These are phyloP conservation scores for Nakazawaea sp. DNA, from an alignment of 805 yeast species.

Conservation along the genomic window DNA sequence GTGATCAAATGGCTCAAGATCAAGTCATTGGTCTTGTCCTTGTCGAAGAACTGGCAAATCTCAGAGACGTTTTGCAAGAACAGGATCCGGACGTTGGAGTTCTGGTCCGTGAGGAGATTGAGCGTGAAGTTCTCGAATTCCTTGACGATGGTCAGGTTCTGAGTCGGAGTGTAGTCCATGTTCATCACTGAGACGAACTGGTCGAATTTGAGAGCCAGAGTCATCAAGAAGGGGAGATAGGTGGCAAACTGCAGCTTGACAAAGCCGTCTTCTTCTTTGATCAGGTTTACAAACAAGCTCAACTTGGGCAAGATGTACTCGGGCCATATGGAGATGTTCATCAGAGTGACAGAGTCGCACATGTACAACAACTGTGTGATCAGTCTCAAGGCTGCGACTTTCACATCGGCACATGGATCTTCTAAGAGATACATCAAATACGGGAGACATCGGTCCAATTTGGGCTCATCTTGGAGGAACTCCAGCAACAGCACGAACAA, in stretches of 20 bases:
- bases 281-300: constrained; percentile 25
- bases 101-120: constrained; percentile 62
- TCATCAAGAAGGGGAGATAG: constrained; percentile 68
- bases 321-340: constrained; percentile 70
- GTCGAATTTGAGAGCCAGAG: constrained; percentile 54
- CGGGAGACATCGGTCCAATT: constrained; percentile 81
- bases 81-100: constrained; percentile 60
- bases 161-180: neutral
- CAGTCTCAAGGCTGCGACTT: constrained; percentile 55
- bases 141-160: constrained; percentile 18
- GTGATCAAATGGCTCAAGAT: constrained; percentile 88
- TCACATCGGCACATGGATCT: constrained; percentile 60
- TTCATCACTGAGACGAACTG: constrained; percentile 47
- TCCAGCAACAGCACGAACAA: constrained; percentile 72
- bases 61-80: constrained; percentile 68
- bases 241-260: constrained; percentile 66
- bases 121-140: constrained; percentile 64
- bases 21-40: constrained; percentile 82
- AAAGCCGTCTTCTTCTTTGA: constrained; percentile 17
- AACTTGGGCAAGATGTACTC: constrained; percentile 79
- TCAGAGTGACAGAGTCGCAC: constrained; percentile 60
- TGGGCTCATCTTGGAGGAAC: constrained; percentile 71
- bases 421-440: constrained; percentile 67
- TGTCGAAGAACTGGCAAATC: constrained; percentile 75
- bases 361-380: constrained; percentile 61